Conservation (phyloP, 2,329 filamentous ascomycete species). For the Talaromyces sp. region DNA sequence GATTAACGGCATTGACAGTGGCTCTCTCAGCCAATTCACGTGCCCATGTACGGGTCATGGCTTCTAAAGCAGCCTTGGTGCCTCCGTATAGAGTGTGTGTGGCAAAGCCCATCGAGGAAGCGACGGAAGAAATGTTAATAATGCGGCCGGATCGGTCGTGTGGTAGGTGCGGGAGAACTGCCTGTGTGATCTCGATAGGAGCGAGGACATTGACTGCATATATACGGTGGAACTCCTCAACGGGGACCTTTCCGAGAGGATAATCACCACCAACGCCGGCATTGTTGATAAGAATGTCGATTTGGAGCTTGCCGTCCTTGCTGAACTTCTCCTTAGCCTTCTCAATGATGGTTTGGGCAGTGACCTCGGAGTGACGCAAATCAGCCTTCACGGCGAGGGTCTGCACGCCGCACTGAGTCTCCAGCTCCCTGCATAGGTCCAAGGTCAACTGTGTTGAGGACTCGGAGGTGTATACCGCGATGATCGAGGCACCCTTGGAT, state of each 20-base stretch:
- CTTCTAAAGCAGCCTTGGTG: conserved; percentile 62
- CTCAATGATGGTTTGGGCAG: conserved; percentile 54
- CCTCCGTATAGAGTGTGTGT: conserved; percentile 60
- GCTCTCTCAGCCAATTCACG: conserved; percentile 57
- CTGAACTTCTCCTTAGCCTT: conserved; percentile 50
- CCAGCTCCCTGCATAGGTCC: conserved; percentile 54
- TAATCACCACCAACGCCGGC: conserved; percentile 57
- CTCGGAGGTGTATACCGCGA: conserved; percentile 67
- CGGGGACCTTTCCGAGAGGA: conserved; percentile 55
- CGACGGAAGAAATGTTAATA: conserved; percentile 58
- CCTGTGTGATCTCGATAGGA: conserved; percentile 74
- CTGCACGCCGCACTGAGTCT: conserved; percentile 49
- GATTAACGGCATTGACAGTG: conserved; percentile 64
- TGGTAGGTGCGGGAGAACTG: conserved; percentile 64
- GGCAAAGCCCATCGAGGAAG: conserved; percentile 52
- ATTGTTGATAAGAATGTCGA: conserved; percentile 86
- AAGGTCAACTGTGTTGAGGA: conserved; percentile 51
- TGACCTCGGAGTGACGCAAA: conserved; percentile 59
- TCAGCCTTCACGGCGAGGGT: conserved; percentile 64
- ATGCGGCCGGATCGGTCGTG: conserved; percentile 62
- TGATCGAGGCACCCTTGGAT: conserved; percentile 62
- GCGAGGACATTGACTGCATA: conserved; percentile 80
- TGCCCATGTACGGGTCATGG: conserved; percentile 64
- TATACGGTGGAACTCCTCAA: conserved; percentile 65
- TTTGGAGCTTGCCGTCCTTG: conserved; percentile 51